A percentile compares a stretch with the other conserved stretches of the same genome.
Evolutionary conservation across 305 asterid species (phyloP).

Genomic region (Solanum chacoense): DNA sequence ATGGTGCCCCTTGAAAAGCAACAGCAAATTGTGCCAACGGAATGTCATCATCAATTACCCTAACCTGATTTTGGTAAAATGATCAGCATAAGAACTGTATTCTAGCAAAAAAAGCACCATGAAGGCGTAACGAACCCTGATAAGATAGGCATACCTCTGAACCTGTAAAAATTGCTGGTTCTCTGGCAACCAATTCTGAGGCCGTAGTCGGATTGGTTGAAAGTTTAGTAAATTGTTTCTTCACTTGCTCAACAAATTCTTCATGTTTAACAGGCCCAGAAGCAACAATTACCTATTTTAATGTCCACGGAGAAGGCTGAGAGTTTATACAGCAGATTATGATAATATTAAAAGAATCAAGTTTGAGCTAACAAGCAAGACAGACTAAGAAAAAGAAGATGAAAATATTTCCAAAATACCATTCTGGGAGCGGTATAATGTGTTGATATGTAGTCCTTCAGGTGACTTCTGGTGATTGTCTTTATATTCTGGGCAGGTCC

Average conservation of each 20-base stretch:
- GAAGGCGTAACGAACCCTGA: constrained; percentile 10
- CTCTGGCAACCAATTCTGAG: constrained; percentile 50
- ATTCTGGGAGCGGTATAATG: constrained; percentile 75
- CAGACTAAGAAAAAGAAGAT: neutral
- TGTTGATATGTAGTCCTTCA: constrained; percentile 52
- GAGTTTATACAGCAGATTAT: neutral
- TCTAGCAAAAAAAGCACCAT: neutral
- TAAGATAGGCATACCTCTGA: constrained; percentile 54
- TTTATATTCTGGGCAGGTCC: constrained; percentile 76
- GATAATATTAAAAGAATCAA: neutral
- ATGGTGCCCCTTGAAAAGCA: constrained; percentile 41
- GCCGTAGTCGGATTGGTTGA: constrained; percentile 50
- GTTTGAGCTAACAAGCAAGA: neutral
- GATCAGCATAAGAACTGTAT: neutral
- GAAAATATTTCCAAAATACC: constrained; percentile 24
- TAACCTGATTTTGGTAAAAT: constrained; percentile 34
- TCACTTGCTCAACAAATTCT: constrained; percentile 57
- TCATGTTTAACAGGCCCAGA: constrained; percentile 85
- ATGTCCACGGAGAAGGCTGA: constrained; percentile 5
- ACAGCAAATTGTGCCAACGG: constrained; percentile 40
- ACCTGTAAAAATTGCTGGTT: constrained; percentile 78
- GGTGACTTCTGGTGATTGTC: constrained; percentile 39
- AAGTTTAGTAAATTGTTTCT: constrained; percentile 52
- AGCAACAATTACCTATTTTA: constrained; percentile 50
- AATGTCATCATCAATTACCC: constrained; percentile 55